Evolutionary conservation across 225 moss, liverwort and hornwort species (phyloP).

Genomic region (Sphagnum contortum): DNA sequence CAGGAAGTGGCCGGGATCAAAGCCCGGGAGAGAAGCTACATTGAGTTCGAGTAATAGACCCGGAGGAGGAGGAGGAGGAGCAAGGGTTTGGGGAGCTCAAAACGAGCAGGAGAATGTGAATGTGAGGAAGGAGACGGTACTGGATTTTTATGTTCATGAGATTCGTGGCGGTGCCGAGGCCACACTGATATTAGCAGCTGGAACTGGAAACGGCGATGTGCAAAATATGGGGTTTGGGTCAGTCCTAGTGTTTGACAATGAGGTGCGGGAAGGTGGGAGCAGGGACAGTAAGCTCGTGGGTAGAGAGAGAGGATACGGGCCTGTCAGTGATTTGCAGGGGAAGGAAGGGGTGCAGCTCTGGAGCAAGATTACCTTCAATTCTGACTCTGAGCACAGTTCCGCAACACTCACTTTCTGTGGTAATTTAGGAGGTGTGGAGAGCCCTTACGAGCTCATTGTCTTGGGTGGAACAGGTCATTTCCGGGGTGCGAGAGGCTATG

Average conservation of each 20-base stretch:
- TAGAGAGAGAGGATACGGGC: slow-evolving; percentile 34
- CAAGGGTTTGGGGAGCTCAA: no score
- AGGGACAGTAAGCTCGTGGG: slow-evolving; percentile 22
- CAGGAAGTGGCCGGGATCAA: no score
- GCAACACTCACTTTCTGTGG: slow-evolving; percentile 35
- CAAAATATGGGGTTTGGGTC: slow-evolving; percentile 46
- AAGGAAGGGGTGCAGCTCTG: slow-evolving; percentile 37
- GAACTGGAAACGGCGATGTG: slow-evolving; percentile 37
- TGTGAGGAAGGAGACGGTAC: no score
- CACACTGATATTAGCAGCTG: slow-evolving; percentile 35
- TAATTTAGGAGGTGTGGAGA: slow-evolving; percentile 28
- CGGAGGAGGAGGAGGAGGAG: no score
- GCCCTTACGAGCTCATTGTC: slow-evolving; percentile 20
- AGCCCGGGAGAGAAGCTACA: no score
- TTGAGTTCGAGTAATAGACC: no score
- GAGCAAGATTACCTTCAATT: slow-evolving; percentile 29
- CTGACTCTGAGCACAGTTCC: slow-evolving; percentile 19
- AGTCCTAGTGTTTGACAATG: slow-evolving; percentile 48
- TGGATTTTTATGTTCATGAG: slow-evolving; percentile 30
- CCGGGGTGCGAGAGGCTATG: slow-evolving; percentile 39
- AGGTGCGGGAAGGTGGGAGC: slow-evolving; percentile 33
- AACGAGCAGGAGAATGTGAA: no score
- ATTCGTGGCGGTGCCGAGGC: slow-evolving; percentile 25
- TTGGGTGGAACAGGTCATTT: slow-evolving; percentile 44
- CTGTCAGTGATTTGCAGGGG: slow-evolving; percentile 41